A percentile compares a stretch with the other conserved stretches of the same genome.
Evolutionary conservation across 768 basidiomycete species (phyloP).

Genomic region (Tephrocybe sp.): DNA sequence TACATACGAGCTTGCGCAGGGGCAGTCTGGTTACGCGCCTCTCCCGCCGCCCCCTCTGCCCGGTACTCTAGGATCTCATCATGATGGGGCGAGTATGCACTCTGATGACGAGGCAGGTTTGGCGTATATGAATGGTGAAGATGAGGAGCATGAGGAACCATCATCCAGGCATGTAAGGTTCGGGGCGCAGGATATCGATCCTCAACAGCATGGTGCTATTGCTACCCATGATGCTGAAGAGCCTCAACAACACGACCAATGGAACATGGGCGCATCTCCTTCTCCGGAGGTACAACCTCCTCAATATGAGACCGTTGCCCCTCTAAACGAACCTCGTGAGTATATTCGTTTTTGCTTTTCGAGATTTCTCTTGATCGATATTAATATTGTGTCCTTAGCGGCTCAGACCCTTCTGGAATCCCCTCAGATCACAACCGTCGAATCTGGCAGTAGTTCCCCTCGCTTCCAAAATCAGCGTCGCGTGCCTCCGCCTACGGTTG

Average conservation of each 20-base stretch:
- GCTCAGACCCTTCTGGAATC: not conserved
- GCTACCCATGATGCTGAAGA: not conserved
- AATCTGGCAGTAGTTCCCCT: slow-evolving; percentile 5
- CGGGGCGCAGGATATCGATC: slow-evolving; percentile 36
- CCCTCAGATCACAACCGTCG: not conserved
- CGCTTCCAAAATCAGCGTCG: slow-evolving; percentile 19
- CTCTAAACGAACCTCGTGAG: slow-evolving; percentile 4
- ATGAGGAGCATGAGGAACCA: slow-evolving; percentile 14
- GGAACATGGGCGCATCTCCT: not conserved
- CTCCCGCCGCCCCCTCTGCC: slow-evolving; percentile 38
- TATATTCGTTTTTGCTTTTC: not conserved
- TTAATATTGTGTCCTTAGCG: not conserved
- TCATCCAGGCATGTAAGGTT: slow-evolving; percentile 39
- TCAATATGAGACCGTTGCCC: slow-evolving; percentile 10
- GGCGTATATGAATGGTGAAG: slow-evolving; percentile 35
- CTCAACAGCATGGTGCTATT: slow-evolving; percentile 21
- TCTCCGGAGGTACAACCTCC: slow-evolving; percentile 11
- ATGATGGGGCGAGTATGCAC: slow-evolving; percentile 13
- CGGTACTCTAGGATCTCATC: slow-evolving; percentile 18
- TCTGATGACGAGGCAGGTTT: slow-evolving; percentile 32
- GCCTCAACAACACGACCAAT: slow-evolving; percentile 1
- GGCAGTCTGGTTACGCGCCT: slow-evolving; percentile 27
- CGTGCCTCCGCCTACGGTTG: slow-evolving; percentile 37
- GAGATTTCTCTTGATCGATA: not conserved
- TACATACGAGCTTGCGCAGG: slow-evolving; percentile 7